Conservation (phyloP, 2,329 filamentous ascomycete genomes). For the Alternaria viburni region DNA sequence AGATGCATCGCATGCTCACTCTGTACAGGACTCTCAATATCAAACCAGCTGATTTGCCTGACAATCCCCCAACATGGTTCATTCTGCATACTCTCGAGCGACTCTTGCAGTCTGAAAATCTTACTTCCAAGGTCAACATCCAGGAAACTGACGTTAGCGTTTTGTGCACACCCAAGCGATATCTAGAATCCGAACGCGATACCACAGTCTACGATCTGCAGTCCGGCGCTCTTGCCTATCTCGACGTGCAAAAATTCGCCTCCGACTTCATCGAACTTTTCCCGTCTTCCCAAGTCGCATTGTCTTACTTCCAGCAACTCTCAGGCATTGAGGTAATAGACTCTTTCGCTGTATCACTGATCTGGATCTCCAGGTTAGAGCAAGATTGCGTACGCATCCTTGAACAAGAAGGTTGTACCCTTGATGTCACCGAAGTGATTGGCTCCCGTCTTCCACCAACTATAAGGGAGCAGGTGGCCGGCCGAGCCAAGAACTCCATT, state of each 20-base stretch:
- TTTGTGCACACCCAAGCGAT: constrained; percentile 31
- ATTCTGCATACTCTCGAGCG: constrained; percentile 18
- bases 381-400: constrained; percentile 21
- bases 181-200: constrained; percentile 25
- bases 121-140: constrained; percentile 23
- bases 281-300: constrained; percentile 17
- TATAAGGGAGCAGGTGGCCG: constrained; percentile 11
- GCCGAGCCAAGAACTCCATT: constrained; percentile 20
- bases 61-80: constrained; percentile 35
- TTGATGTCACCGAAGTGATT: constrained; percentile 26
- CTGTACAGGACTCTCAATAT: constrained; percentile 21
- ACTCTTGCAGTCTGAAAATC: constrained; percentile 7
- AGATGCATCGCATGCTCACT: neutral
- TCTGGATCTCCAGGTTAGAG: constrained; percentile 25
- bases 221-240: constrained; percentile 25
- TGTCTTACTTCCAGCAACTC: constrained; percentile 13
- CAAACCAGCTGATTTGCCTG: constrained; percentile 21
- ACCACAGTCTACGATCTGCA: constrained; percentile 21
- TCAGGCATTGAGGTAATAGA: constrained; percentile 18
- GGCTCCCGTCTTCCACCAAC: constrained; percentile 15
- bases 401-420: constrained; percentile 17
- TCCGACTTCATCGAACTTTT: constrained; percentile 25
- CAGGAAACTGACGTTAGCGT: constrained; percentile 16
- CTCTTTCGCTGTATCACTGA: constrained; percentile 31
- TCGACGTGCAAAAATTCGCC: constrained; percentile 28